Evolutionary conservation across 257 asterid genomes (phyloP), one percentile per base, ranked within the genome.

Genomic region (Nicotiana sylvestris): DNA sequence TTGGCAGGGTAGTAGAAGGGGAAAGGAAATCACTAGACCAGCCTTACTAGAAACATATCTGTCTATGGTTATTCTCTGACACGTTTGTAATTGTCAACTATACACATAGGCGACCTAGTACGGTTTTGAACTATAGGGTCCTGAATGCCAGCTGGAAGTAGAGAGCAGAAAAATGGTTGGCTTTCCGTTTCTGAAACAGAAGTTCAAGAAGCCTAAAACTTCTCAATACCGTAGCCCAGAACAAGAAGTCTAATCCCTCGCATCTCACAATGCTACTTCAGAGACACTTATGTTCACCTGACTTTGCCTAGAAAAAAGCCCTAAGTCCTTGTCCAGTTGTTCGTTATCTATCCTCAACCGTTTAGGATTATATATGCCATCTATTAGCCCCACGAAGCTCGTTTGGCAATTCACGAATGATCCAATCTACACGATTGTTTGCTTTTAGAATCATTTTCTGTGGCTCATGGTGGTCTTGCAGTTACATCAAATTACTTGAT

Each of bases 71-170:
- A 46, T 72, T n/a, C 39, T 43, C 29, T 25, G 13, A 46, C 61
- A 46, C 29, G 62, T 49, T 74, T 27, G 80, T 74, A 74, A 17
- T 49, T 27, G 61, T 51, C 62, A 74, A 49, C 29, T 74, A 13
- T 27, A 70, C 16, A 15, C 25, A 17, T 72, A n/a, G 60, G 61
- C 13, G 5, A 29, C 27, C 61, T 49, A 46, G 79, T 72, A 46
- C 49, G n/a, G 58, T 46, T 43, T 70, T 70, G 58, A 70, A 58
- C 78, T 46, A 21, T 72, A 72, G 60, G 13, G 29, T 33, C 79
- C 79, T 25, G 79, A 70, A 72, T 49, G 61, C 39, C 79, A 72
- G 61, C 4, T 49, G 61, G 68, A 62, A 62, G 37, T 43, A 72
- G 61, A 13, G 56, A 18, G 39, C 25, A 72, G 13, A 21, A 25